phyloP scores from a whole-genome alignment of 106 monocot species.

The Dendrobium huoshanense region DNA sequence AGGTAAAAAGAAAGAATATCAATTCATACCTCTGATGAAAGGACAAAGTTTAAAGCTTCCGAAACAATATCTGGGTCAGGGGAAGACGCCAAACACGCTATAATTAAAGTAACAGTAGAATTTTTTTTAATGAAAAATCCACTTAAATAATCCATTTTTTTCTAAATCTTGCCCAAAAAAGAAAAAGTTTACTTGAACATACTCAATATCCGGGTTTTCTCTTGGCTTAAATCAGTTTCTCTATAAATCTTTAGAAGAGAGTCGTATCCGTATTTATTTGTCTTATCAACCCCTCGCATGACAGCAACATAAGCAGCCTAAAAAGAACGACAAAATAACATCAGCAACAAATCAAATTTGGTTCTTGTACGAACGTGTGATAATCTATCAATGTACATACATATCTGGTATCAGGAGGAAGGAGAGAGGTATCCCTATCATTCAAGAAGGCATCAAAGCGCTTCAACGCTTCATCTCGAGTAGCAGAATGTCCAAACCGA shows the following conservation, averaged over 20 bases:
- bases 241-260: slow-evolving; percentile 73
- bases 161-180: not conserved
- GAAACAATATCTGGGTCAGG: slow-evolving; percentile 65
- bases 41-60: slow-evolving; percentile 60
- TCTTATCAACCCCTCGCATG: slow-evolving; percentile 41
- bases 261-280: slow-evolving; percentile 66
- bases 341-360: not conserved
- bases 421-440: slow-evolving; percentile 59
- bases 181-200: slow-evolving; percentile 12
- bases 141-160: not conserved
- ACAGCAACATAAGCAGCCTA: slow-evolving; percentile 89
- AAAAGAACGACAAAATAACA: slow-evolving; percentile 12
- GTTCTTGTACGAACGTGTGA: not conserved
- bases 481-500: slow-evolving; percentile 60
- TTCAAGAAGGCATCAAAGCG: slow-evolving; percentile 59
- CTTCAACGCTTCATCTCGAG: slow-evolving; percentile 59
- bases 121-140: not conserved
- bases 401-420: slow-evolving; percentile 85
- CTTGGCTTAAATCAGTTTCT: slow-evolving; percentile 71
- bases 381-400: slow-evolving; percentile 19
- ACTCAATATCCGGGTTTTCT: slow-evolving; percentile 76
- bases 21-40: slow-evolving; percentile 60
- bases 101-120: slow-evolving; percentile 2
- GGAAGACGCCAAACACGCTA: slow-evolving; percentile 62
- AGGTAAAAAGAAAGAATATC: not conserved